These are phyloP conservation scores for Crithidia thermophila DNA, from an alignment of 208 protist species.

Conservation along the genomic window DNA sequence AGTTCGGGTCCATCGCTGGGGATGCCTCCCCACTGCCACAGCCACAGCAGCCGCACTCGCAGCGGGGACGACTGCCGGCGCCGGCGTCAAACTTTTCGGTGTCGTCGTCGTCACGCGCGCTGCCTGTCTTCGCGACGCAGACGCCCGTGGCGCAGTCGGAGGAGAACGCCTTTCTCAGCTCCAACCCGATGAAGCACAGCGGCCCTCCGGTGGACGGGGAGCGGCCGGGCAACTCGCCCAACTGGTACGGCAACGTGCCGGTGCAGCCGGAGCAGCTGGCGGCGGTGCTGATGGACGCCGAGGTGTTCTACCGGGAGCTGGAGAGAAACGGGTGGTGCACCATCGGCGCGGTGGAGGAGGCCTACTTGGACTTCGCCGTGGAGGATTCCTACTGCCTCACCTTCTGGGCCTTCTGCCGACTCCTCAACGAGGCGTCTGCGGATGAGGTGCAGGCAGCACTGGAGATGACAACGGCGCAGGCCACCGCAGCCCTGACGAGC, in stretches of 20 bases:
- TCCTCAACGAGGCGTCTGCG: slow-evolving; percentile 42
- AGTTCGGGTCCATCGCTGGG: not conserved
- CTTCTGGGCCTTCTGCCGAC: slow-evolving; percentile 68
- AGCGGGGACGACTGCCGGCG: not conserved
- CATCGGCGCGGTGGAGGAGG: slow-evolving; percentile 52
- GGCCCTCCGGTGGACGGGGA: not conserved
- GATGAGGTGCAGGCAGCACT: slow-evolving; percentile 49
- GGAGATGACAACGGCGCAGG: slow-evolving; percentile 43
- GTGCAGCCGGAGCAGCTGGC: slow-evolving; percentile 9
- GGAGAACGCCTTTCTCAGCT: slow-evolving; percentile 1
- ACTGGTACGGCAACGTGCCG: not conserved
- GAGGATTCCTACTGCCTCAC: slow-evolving; percentile 57
- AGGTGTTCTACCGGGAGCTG: slow-evolving; percentile 32
- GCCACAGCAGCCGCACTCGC: not conserved
- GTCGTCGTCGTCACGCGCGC: slow-evolving; percentile 5
- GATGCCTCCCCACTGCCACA: not conserved
- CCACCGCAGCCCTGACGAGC: slow-evolving; percentile 37
- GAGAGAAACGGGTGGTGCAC: slow-evolving; percentile 38
- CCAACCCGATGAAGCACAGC: not conserved
- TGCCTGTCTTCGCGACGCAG: not conserved
- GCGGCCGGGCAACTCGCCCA: not conserved
- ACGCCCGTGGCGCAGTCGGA: not conserved
- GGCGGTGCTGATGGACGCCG: slow-evolving; percentile 33
- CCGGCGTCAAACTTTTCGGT: not conserved
- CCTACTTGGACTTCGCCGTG: slow-evolving; percentile 59